Conservation (phyloP, 2,329 filamentous ascomycete species). For the Clonostachys rosea region DNA sequence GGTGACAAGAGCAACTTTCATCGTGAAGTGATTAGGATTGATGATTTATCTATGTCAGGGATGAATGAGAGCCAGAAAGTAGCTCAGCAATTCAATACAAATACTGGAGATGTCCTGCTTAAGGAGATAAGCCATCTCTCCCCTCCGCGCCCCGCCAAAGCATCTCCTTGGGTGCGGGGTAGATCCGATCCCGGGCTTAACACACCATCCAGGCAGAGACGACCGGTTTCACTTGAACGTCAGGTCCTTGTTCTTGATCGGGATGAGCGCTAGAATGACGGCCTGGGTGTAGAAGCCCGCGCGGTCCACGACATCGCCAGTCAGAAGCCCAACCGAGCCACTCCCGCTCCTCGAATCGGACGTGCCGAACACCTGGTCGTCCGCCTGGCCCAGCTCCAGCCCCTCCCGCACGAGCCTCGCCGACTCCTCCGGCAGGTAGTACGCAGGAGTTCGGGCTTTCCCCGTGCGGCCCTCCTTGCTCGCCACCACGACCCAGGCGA, state of each 20-base stretch:
- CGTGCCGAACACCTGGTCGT: slow-evolving; percentile 28
- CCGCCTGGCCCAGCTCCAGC: slow-evolving; percentile 32
- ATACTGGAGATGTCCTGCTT: too few species aligned
- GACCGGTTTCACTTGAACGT: slow-evolving; percentile 14
- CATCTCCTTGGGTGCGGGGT: too few species aligned
- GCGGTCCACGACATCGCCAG: slow-evolving; percentile 26
- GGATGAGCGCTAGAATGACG: slow-evolving; percentile 32
- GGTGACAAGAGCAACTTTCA: slow-evolving; percentile 22
- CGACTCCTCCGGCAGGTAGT: slow-evolving; percentile 29
- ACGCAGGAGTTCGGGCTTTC: slow-evolving; percentile 29
- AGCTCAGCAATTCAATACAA: too few species aligned
- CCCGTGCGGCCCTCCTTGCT: slow-evolving; percentile 18
- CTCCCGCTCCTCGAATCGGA: slow-evolving; percentile 28
- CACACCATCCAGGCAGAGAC: too few species aligned
- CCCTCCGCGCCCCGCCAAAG: too few species aligned
- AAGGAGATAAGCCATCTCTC: background rate
- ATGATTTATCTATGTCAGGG: too few species aligned
- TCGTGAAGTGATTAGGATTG: too few species aligned
- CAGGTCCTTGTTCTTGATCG: slow-evolving; percentile 26
- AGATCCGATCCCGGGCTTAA: too few species aligned
- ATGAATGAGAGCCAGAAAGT: too few species aligned
- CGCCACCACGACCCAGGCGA: slow-evolving; percentile 32
- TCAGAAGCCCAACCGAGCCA: slow-evolving; percentile 33
- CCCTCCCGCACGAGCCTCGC: slow-evolving; percentile 24
- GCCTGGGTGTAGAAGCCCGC: slow-evolving; percentile 29